Base-by-base conservation (phyloP, 129 eudicot genomes). In the Artemisia argyi region DNA sequence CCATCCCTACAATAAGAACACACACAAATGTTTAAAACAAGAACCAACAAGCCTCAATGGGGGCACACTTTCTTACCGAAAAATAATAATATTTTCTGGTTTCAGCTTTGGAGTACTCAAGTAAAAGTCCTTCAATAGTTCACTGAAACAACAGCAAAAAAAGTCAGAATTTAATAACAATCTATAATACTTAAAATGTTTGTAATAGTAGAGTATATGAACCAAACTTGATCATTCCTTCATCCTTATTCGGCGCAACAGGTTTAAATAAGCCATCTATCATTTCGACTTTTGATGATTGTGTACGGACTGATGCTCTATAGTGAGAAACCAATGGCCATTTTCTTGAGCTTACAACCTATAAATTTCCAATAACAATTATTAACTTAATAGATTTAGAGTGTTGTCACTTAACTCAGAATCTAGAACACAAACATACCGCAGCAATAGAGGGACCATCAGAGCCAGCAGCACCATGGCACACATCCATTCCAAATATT, bases 361-460 rank as follows among this genome's bases (percentile, higher is more conserved):
- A 63, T 2, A 52, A 13, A 52, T n/a, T 51, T 17, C 44, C 8
- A 49, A 44, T 5, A 70, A 15, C 22, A 71, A 50, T 20, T 19
- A 53, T 62, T 30, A 35, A 24, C 11, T 53, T 16, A 35, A 18
- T 2, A 13, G 46, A 18, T 49, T 22, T 19, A 49, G 10, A 64
- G 17, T 20, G 58, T 11, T 53, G 20, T 17, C 53, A 56, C 3
- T 0, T 8, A 69, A 19, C 15, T 20, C 8, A 15, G 30, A 5
- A 59, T 76, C 24, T 7, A 55, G 18, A 74, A 46, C 18, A 18
- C 6, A 63, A 61, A 44, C 30, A 28, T 87, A 92, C 97, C 57
- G 98, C 98, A 6, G 97, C 97, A 65, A 90, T 80, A 1, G 97
- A 90, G 10, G 98, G 97, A 74, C 84, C 80, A 79, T 94, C 98